Base-by-base conservation (phyloP, 1,284 basidiomycete genomes). In the Vanrija pseudolonga region DNA sequence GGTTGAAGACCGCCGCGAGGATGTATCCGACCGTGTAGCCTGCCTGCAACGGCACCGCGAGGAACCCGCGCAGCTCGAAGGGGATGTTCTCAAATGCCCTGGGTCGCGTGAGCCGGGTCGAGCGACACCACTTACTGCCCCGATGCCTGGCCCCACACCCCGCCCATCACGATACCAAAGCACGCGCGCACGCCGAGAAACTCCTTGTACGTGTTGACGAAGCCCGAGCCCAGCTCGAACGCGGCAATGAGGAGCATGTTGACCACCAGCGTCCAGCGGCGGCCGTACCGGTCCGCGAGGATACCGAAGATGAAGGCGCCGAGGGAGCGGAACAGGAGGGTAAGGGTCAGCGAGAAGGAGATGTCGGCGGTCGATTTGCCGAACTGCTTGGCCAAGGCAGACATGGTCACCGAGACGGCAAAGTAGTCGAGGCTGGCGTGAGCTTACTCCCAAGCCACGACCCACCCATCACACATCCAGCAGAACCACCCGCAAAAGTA, bases 71-170 rank as follows among this genome's bases (percentile, higher is more conserved):
- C 2, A 85, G 82, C 59, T 89, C 87, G 26, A 88, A 84, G 0
- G 94, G 93, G 22, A 97, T 82, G 72, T 90, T 93, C 73, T 97
- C 95, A 14, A 98, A 83, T 0, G 88, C 87, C 47, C 68, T 69
- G 44, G 68, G 9, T n/a, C n/a, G n/a, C 5, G 32, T 32, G 4
- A 32, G 32, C 14, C 2, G 11, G 11, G 12, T 3, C 12, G 32
- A 32, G 14, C 26, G 7, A 14, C 12, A n/a, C 12, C 8, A 32
- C 32, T 32, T 12, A 32, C 32, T 32, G 32, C 14, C 32, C 32
- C 32, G 32, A 40, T 6, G 72, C 71, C 55, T 70, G 68, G 20
- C 78, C 77, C 76, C 78, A 79, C 40, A 80, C 76, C 14, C 78
- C 78, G 18, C 78, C 90, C 92, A 96, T 96, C 4, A 85, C 87